Conservation (phyloP, 345 rosid species). For the Salix koriyanagi region DNA sequence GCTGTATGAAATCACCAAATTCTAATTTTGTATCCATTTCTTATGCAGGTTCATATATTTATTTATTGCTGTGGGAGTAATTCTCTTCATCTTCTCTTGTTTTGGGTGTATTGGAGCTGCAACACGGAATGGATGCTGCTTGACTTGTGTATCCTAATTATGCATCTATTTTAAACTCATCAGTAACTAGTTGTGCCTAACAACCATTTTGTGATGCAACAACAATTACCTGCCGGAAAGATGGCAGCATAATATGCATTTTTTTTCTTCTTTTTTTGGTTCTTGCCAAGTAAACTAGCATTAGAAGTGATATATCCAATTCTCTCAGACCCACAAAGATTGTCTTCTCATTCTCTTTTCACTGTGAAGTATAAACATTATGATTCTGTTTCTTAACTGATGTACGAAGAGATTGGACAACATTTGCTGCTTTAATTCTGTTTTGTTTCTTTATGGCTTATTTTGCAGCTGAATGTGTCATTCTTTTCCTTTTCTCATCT, state of each 20-base stretch:
- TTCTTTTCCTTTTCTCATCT: not conserved
- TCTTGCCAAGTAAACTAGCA: not conserved
- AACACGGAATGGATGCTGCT: conserved; percentile 85
- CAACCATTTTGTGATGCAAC: not conserved
- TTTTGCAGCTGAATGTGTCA: not conserved
- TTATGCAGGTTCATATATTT: conserved; percentile 83
- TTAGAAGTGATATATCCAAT: not conserved
- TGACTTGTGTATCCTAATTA: conserved; percentile 84
- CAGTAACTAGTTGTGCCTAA: not conserved
- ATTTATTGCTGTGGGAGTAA: conserved; percentile 77
- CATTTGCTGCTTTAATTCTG: not conserved
- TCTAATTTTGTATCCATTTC: conserved; percentile 16
- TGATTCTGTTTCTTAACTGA: not conserved
- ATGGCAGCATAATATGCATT: not conserved
- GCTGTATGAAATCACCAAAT: not conserved
- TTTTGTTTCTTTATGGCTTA: not conserved
- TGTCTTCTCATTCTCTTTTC: not conserved
- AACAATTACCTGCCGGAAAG: not conserved
- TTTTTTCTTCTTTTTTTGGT: not conserved
- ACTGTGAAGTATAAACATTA: not conserved
- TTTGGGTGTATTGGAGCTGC: conserved; percentile 82
- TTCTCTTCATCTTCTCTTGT: conserved; percentile 82
- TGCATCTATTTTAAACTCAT: not conserved
- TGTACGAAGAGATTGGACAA: not conserved
- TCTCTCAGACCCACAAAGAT: not conserved